phyloP scores from a whole-genome alignment of 768 basidiomycete genomes.

The Mycena amicta region DNA sequence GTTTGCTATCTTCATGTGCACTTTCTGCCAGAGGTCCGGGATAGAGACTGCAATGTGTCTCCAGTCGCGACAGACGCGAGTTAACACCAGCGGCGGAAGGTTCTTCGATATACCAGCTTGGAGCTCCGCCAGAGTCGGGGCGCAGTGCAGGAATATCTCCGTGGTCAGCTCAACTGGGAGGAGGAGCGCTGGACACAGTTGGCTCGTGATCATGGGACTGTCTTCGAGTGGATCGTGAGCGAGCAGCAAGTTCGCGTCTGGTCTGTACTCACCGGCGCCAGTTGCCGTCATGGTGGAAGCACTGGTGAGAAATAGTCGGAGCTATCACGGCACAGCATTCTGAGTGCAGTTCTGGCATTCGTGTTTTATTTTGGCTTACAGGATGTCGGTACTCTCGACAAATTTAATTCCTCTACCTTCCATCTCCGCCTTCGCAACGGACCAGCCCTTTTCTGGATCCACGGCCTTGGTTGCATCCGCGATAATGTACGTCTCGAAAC shows the following conservation, averaged over 20 bases:
- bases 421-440: conserved; percentile 17
- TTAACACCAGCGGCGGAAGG: background rate
- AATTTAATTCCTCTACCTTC: conserved; percentile 16
- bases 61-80: background rate
- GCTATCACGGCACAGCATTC: too few relatives aligned
- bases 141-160: background rate
- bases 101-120: background rate
- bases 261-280: too few relatives aligned
- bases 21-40: background rate
- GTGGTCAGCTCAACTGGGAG: background rate
- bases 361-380: too few relatives aligned
- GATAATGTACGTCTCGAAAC: conserved; percentile 33
- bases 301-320: too few relatives aligned
- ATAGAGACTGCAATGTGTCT: background rate
- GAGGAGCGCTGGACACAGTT: background rate
- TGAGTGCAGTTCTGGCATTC: too few relatives aligned
- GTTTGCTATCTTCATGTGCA: background rate
- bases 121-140: background rate
- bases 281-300: too few relatives aligned
- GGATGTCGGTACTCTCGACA: conserved; percentile 1
- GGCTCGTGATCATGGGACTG: too few relatives aligned
- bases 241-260: too few relatives aligned
- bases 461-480: conserved; percentile 29
- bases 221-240: too few relatives aligned
- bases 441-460: conserved; percentile 23